Evolutionary conservation across 306 rosid species (phyloP), one percentile per base, ranked within the genome.

Genomic region (Castanopsis chinensis): DNA sequence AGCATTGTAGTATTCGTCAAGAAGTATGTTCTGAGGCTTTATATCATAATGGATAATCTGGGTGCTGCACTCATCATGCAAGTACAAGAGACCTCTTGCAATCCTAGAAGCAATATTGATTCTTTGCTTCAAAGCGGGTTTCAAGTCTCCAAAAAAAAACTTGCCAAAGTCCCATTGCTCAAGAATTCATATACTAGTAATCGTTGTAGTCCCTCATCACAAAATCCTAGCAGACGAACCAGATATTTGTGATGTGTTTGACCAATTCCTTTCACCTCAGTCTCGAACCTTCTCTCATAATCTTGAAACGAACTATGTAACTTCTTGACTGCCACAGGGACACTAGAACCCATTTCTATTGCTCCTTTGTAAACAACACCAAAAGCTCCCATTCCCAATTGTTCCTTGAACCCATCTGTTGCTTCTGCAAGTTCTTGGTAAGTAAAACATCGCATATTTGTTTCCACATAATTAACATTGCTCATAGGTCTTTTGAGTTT

Each of bases 11-110:
- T 74, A 27, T 1, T 77, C 83, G 20, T 84, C 85, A 0, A 84
- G 85, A 17, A 87, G 80, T 13, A 87, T 82, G 82, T 84, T 87
- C 21, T 87, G 86, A 5, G 88, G 90, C 79, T 87, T 87, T 19
- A 87, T 87, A 35, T 85, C 88, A 8, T 87, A 82, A 45, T 45
- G 15, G 15, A 45, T 45, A 2, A 45, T 45, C 4, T 45, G 15
- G 15, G 14, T 0, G 15, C 15, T 45, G 15, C 52, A 45, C 15
- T 45, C 52, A 0, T 45, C 52, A 45, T 45, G 52, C 14, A 45
- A 45, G 14, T 45, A 45, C 1, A 45, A 45, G 52, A 45, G 4
- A 11, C 52, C 52, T 45, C 52, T 45, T 0, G 81, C 76, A 19
- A 56, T 84, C 11, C 82, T 80, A 4, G 72, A 59, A 23, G 85